Base-by-base conservation (phyloP, 2,329 filamentous ascomycete genomes). In the Xylariales sp. region DNA sequence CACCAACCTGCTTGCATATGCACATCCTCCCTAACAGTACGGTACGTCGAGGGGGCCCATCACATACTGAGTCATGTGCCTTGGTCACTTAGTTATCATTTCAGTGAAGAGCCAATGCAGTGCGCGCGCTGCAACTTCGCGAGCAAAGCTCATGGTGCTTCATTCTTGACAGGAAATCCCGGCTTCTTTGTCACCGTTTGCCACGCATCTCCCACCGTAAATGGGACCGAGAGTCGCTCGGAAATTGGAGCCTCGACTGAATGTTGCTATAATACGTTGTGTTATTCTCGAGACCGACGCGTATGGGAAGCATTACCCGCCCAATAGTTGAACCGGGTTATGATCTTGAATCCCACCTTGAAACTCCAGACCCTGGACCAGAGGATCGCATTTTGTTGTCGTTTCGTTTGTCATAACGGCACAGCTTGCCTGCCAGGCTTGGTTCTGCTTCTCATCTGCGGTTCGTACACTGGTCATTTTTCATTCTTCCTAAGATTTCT, bases 171-270 rank as follows among this genome's bases (percentile, higher is more conserved):
- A 14, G n/a, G 21, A 11, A 27, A 39, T 31, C 36, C 36, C 18
- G 24, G 36, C n/a, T 21, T 19, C 15, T 7, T 31, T 31, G 25
- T 39, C 24, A 39, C 36, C 35, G 35, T 38, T 19, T 15, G 19
- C 36, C 20, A 10, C 18, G 15, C n/a, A n/a, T 21, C 36, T 24
- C 36, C 16, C 36, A 39, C 36, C 36, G 36, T 39, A 31, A 39
- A 39, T 39, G 36, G 22, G 25, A 38, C 36, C 18, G 16, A n/a
- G 8, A 8, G 12, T 14, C n/a, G 8, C 24, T n/a, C 24, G 8
- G n/a, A 8, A 27, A 31, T 31, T 24, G 36, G 25, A 18, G 11
- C 32, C 32, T 9, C 15, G 14, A 10, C 15, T 8, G 29, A 16
- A 32, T 14, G 15, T 16, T 32, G 9, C 10, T 16, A 32, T 32